Evolutionary conservation across 2,329 filamentous ascomycete species (phyloP), one percentile per base, ranked within the genome.

Genomic region (Akanthomyces dipterigenus): DNA sequence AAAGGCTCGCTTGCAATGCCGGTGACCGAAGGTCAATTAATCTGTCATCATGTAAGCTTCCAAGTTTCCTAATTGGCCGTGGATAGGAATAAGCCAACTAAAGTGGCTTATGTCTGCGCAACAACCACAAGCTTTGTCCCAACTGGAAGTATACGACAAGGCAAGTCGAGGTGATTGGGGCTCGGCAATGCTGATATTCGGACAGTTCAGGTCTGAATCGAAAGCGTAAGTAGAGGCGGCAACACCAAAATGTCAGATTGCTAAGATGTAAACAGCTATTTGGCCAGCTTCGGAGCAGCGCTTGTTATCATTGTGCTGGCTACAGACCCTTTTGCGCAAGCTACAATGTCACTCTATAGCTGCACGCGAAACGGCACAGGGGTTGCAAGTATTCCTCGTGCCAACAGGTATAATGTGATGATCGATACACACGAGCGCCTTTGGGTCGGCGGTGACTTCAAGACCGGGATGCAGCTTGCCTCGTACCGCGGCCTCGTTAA

Each of bases 131-230:
- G 24, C n/a, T 12, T 24, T 59, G 26, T 59, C 56, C 6, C 36
- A 51, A 4, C 43, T 59, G 36, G 56, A 51, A n/a, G 12, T 59
- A 0, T 59, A 59, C 14, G 56, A 59, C n/a, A 51, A 24, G 12
- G 56, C 56, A 24, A 59, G 56, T n/a, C 20, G 56, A 31, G 45
- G 56, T 11, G 45, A 36, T 6, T 59, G 56, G 56, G 56, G 56
- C 24, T 50, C 56, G 9, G 36, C 38, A 5, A 31, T 43, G 56
- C 51, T 59, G 56, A 59, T 59, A 16, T 34, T 59, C 22, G 46
- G 56, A 7, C 46, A 40, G 14, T 43, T 51, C 20, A 51, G 24
- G 16, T 18, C 56, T 6, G 36, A 42, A 24, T 22, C 46, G 2
- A 51, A 26, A 59, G 46, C 56, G 56, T 59, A 20, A 57, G 55